Base-by-base conservation (phyloP, 345 rosid genomes). In the Kernera saxatilis region DNA sequence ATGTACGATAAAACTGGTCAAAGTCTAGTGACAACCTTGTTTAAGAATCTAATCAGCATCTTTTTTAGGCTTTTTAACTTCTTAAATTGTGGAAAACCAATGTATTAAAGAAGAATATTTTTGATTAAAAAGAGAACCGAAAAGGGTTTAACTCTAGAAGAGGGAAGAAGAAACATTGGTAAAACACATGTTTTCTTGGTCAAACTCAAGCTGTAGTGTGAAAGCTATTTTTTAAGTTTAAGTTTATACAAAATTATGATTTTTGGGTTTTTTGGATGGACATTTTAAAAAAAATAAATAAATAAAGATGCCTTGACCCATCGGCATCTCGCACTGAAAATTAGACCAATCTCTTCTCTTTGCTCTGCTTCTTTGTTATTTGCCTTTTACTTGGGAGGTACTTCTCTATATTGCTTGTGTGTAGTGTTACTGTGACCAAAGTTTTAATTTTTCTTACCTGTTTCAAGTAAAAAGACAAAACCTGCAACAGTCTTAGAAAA, bases 321-420 rank as follows among this genome's bases (percentile, higher is more conserved):
- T 86, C 89, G 77, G 79, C 87, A 79, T 86, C 88, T 82, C 45
- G 65, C 96, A 83, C 86, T 89, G 90, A 92, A 86, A 86, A 83
- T 82, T 81, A 80, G 86, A 82, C 80, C 80, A 64, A 56, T 45
- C n/a, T 56, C 67, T 70, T 70, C 70, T 59, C 45, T 29, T 70
- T 37, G 46, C 27, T 59, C 74, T 53, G 25, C 27, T 56, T 70
- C 60, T 23, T 44, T 32, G 35, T 63, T 54, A 15, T 19, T 37
- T 46, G 76, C 69, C 65, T 43, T 67, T 67, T 39, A 66, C 69
- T 67, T 51, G 53, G 62, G 37, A 49, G 21, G 26, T 60, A 44
- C 70, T 44, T 18, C 49, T 75, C 53, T 49, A 39, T 12, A 37
- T 56, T 49, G 62, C 39, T 58, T 67, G 46, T 67, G 36, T 36